These are phyloP conservation scores for Scenedesmus sp. DNA, from an alignment of 163 green algal genomes.

Conservation along the genomic window DNA sequence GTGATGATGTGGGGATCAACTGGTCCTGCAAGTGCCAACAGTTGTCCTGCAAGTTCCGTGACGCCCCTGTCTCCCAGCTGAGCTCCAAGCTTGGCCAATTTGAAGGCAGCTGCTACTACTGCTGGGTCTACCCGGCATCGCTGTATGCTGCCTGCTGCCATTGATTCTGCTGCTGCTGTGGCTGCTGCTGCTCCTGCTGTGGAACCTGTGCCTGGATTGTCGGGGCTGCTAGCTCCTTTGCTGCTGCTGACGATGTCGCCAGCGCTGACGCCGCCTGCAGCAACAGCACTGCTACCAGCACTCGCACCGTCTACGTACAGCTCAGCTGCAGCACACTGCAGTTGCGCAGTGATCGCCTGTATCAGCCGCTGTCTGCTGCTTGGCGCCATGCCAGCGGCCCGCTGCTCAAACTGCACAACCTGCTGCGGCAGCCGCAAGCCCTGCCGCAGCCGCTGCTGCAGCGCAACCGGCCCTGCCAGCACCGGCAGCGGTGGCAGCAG, in stretches of 20 bases:
- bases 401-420: constrained; percentile 14
- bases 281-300: background rate
- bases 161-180: background rate
- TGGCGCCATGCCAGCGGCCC: background rate
- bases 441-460: constrained; percentile 39
- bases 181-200: constrained; percentile 8
- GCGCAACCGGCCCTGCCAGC: constrained; percentile 3
- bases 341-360: background rate
- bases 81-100: constrained; percentile 17
- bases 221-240: background rate
- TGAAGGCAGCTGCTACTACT: constrained; percentile 48
- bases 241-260: too few relatives aligned
- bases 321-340: background rate
- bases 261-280: background rate
- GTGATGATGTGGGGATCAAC: constrained; percentile 39
- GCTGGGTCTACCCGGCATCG: background rate
- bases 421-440: constrained; percentile 38
- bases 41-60: constrained; percentile 15
- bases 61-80: background rate
- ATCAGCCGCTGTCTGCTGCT: constrained; percentile 31
- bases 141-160: background rate
- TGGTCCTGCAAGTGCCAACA: constrained; percentile 34
- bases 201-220: background rate
- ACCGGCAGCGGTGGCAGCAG: constrained; percentile 46
- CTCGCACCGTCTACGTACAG: background rate